Evolutionary conservation across 495 filamentous ascomycete genomes (phyloP).

Genomic region (Xylaria telfairii): DNA sequence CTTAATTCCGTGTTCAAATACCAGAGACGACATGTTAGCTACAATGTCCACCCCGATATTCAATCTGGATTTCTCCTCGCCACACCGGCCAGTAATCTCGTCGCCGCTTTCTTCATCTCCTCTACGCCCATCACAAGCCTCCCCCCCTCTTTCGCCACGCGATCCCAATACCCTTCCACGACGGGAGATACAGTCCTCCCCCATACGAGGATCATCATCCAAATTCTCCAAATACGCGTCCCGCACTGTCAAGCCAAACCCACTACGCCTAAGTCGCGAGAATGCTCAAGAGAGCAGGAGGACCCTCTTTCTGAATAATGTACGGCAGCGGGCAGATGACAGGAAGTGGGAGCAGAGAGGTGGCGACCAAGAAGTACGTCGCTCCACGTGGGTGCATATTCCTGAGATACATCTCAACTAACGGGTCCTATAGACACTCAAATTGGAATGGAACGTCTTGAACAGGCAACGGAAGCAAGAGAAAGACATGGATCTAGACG

Average conservation of each 20-base stretch:
- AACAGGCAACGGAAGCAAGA: slow-evolving; percentile 48
- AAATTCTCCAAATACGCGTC: slow-evolving; percentile 41
- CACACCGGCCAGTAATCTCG: slow-evolving; percentile 37
- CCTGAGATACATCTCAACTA: slow-evolving; percentile 14
- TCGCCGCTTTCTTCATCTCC: slow-evolving; percentile 46
- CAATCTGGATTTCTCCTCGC: slow-evolving; percentile 40
- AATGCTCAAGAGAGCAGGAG: slow-evolving; percentile 61
- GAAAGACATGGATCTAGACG: slow-evolving; percentile 59
- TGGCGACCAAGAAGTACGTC: slow-evolving; percentile 76
- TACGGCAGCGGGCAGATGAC: slow-evolving; percentile 74
- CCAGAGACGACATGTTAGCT: slow-evolving; percentile 38
- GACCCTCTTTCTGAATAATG: slow-evolving; percentile 75
- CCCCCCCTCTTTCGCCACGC: slow-evolving; percentile 37
- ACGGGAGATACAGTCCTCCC: slow-evolving; percentile 44
- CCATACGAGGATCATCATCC: slow-evolving; percentile 33
- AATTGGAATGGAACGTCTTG: slow-evolving; percentile 52
- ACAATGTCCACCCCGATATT: slow-evolving; percentile 37
- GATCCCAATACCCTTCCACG: slow-evolving; percentile 35
- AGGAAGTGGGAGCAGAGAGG: slow-evolving; percentile 67
- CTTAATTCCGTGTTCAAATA: neutral
- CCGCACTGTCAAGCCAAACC: slow-evolving; percentile 44
- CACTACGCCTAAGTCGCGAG: slow-evolving; percentile 46
- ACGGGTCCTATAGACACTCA: slow-evolving; percentile 50
- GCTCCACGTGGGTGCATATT: neutral
- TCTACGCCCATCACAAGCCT: slow-evolving; percentile 36